Base-by-base conservation (phyloP, 176 grass and related monocot genomes). In the Ananas comosus region DNA sequence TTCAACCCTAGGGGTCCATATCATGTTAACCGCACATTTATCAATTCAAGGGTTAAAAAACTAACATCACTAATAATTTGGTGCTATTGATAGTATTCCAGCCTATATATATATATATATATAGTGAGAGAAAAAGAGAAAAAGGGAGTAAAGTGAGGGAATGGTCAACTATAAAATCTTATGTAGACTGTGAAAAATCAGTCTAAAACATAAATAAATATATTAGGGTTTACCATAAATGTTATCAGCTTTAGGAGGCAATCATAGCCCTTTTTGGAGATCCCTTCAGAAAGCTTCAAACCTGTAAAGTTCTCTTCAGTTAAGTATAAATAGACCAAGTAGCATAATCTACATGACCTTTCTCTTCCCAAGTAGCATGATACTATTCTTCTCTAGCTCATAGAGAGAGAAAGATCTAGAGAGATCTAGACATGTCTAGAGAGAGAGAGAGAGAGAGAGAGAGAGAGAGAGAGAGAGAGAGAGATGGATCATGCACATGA, bases 121-220 rank as follows among this genome's bases (percentile, higher is more conserved):
- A 27, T 1, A 27, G 25, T 2, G 33, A 42, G 33, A 42, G 33
- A 48, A 51, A 73, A 16, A 74, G 33, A 67, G 53, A 70, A 14
- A 64, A 48, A n/a, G 18, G n/a, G 50, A 8, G 27, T 13, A 74
- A 48, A 52, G 51, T n/a, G 64, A 81, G 51, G 59, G 65, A 48
- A 0, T 73, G 78, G 70, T 81, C 79, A 86, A 86, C 59, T 13
- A 10, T 48, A 21, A 51, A 65, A 47, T 48, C 63, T 61, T 56
- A 42, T 42, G 21, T 27, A 24, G 59, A 25, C 10, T 49, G 49
- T 18, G 61, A 63, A 52, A 10, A n/a, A 57, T n/a, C 52, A 68
- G 72, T 11, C 17, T 59, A 61, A 25, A 64, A 47, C 50, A 64
- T 70, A 28, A 48, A 72, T 9, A 61, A 2, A 17, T 59, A 17